phyloP scores from a whole-genome alignment of 108 stramenopile genomes.

The Hondaea fermentalgiana region DNA sequence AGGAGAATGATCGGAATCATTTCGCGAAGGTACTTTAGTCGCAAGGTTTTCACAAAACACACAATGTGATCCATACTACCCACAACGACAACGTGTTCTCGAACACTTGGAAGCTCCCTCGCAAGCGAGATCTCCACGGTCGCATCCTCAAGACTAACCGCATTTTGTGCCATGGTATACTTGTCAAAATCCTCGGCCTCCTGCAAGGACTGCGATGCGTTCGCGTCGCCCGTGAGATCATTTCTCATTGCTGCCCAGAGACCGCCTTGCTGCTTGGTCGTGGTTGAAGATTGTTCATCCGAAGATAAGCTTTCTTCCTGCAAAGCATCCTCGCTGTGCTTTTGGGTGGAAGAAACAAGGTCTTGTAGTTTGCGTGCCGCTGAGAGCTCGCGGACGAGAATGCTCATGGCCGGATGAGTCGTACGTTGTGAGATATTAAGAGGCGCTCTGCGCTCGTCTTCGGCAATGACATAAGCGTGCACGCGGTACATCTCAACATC shows the following conservation, averaged over 20 bases:
- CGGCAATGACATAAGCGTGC: constrained; percentile 12
- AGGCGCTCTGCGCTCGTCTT: background rate
- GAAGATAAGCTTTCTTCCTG: too few species aligned
- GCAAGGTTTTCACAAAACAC: background rate
- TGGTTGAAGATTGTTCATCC: too few species aligned
- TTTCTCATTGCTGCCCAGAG: background rate
- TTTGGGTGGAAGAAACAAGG: too few species aligned
- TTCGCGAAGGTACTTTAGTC: background rate
- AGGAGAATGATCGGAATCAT: background rate
- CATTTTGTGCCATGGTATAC: too few species aligned
- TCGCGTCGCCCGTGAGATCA: background rate
- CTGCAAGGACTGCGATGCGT: background rate
- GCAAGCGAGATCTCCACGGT: background rate
- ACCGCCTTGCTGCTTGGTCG: background rate
- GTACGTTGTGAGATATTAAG: background rate
- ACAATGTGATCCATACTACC: background rate
- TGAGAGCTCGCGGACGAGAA: background rate
- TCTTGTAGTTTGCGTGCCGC: too few species aligned
- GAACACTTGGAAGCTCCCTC: background rate
- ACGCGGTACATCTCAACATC: background rate
- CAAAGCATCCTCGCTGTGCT: too few species aligned
- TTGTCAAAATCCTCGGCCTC: background rate
- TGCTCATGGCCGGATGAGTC: background rate
- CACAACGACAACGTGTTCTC: background rate
- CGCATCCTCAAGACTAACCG: background rate